phyloP scores from a whole-genome alignment of 2,329 filamentous ascomycete genomes.

The Fusarium cyanostomum region DNA sequence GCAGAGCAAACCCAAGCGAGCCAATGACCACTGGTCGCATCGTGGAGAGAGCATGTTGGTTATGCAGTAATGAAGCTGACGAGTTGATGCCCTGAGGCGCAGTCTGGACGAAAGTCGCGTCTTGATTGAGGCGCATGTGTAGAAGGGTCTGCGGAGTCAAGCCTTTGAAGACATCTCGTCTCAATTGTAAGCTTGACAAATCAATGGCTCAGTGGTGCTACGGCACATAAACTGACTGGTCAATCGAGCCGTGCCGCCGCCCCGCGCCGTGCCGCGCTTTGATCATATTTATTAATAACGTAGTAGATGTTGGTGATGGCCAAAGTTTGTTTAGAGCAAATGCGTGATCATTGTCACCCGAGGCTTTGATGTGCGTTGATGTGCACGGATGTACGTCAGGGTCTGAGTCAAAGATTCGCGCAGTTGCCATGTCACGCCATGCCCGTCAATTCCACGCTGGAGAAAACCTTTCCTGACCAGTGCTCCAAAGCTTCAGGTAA shows the following conservation, averaged over 20 bases:
- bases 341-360: not conserved
- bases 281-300: not conserved
- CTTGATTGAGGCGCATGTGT: not conserved
- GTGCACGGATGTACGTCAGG: not conserved
- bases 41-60: too few relatives aligned
- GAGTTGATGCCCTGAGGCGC: too few relatives aligned
- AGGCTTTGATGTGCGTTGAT: not conserved
- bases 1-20: too few relatives aligned
- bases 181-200: not conserved
- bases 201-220: not conserved
- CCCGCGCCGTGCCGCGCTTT: conserved; percentile 14
- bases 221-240: not conserved
- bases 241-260: conserved; percentile 30
- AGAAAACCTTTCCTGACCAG: not conserved
- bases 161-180: not conserved
- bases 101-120: not conserved
- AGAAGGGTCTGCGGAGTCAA: not conserved
- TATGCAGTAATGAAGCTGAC: too few relatives aligned
- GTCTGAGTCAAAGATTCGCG: too few relatives aligned
- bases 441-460: not conserved
- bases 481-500: not conserved
- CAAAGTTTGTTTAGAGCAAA: not conserved
- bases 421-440: conserved; percentile 4
- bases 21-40: too few relatives aligned
- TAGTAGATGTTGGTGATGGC: too few relatives aligned